Evolutionary conservation across 352 stramenopile species (phyloP), one percentile per base, ranked within the genome.

Genomic region (Phytophthora rubi): DNA sequence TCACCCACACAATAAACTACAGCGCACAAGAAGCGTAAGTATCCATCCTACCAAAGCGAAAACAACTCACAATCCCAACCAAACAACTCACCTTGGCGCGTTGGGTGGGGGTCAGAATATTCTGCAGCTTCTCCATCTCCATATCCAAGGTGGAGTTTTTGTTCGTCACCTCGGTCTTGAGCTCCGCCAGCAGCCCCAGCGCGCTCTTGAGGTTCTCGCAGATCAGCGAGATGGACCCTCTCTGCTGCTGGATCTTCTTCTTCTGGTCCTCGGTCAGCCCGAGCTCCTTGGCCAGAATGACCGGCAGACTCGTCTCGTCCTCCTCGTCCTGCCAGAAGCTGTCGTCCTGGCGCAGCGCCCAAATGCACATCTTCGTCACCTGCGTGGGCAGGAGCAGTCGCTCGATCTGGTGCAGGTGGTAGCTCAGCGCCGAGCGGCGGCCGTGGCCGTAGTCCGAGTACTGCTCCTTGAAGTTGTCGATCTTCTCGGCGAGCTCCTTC

Each of bases 1-100:
- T 97, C 59, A 98, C 92, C 95, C 95, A 98, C 28, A 98, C 90
- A 53, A 98, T 96, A 77, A 98, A 98, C 80, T 94, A 62, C 33
- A 73, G 33, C 49, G 56, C 53, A 73, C 51, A 64, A 37, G 55
- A 28, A 57, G 33, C 39, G 55, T 73, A 65, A 77, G 60, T 18
- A 60, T 33, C 23, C 23, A 26, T 2, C 23, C 23, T 26, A 26
- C 23, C 23, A 52, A 0, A 52, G 15, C 23, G 23, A 26, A 16
- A 47, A 18, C 39, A 18, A 6, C 12, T 47, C 39, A 16, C 45
- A 52, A 12, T 13, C 16, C n/a, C 45, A 30, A 28, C 42, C 15
- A 21, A 69, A 57, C 21, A 4, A 66, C 67, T 48, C 65, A 94
- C 86, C 70, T 98, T 98, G 33, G 95, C 94, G 26, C 93, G 90